Evolutionary conservation across 306 rosid genomes (phyloP), one percentile per base, ranked within the genome.

Genomic region (Prunus mongolica): DNA sequence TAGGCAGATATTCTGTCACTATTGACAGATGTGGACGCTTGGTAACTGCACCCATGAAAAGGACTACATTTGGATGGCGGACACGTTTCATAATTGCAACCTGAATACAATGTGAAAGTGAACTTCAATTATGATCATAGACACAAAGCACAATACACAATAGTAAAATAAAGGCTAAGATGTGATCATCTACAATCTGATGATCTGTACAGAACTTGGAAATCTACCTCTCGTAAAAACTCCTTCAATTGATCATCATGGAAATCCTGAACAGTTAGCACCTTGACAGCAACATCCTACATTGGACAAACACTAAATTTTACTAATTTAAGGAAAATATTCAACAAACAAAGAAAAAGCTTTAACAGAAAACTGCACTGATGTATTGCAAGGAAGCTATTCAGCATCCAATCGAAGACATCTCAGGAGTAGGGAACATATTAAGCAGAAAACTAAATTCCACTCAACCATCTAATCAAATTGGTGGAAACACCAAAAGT

Each of bases 11-110:
- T 79, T 95, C 99, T 30, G 97, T 95, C 80, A 95, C 97, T 67
- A 92, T 95, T 16, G 99, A 95, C 63, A 95, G 86, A 86, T 92
- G 86, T 15, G 99, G 97, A 50, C 91, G 82, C 81, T 88, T 92
- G 18, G 99, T 95, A 66, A 95, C 99, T 25, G 97, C 97, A 34
- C 97, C 99, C 99, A 95, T 95, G 88, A 95, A 95, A 52, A 95
- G 97, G 76, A 95, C 99, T 68, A 95, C 91, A 77, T 92, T 92
- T 44, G 97, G 99, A 88, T 92, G 99, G 65, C 99, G 96, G 16
- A 95, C 96, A 11, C 96, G 97, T 82, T 95, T 95, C 99, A 95
- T 92, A 79, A 95, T 95, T 58, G 99, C 93, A 80, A 95, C 99
- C 99, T 95, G 83, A 72, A 72, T 65, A 64, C 74, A 50, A 65